Evolutionary conservation across 495 filamentous ascomycete species (phyloP), one percentile per base, ranked within the genome.

Genomic region (Aspergillus biplanus): DNA sequence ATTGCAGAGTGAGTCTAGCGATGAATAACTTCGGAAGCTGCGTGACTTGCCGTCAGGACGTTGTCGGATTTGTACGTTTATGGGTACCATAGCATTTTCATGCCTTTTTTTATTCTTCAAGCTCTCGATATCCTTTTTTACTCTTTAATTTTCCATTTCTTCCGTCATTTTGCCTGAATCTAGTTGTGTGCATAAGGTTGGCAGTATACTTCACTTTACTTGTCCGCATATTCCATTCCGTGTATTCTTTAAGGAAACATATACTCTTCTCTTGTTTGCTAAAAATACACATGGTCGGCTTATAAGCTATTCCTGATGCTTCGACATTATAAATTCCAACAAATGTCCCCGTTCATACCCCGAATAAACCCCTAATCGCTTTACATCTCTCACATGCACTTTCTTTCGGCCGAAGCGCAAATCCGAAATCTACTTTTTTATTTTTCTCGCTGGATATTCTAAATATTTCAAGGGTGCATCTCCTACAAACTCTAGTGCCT

Each of bases 21-120:
- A 91, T 96, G 90, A 97, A 96, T 68, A 98, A 98, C 74, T 97
- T 94, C 69, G 89, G 92, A 48, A 94, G 89, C 67, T 99, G 95
- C 67, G 92, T 97, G 21, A 97, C 94, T 65, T 98, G 95, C 72
- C 82, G 95, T 54, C 85, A 90, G 63, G 90, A 94, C 64, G 90
- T 97, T 31, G 85, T 85, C 33, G 94, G 92, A 27, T 98, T 95
- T 74, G 89, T 89, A 62, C 85, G 93, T 65, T 84, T 99, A 67
- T 99, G 90, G 84, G 93, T 98, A 33, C 95, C 95, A 33, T 96
- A 76, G 52, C 31, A 12, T 54, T 58, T 50, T 33, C 33, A 39
- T 35, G 12, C 54, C 6, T 55, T 35, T 44, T 39, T 58, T n/a
- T 61, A 32, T 59, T 11, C 12, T 33, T 49, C 39, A 39, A 39